Percentiles rank a stretch among this genome's conserved stretches.
These are phyloP conservation scores for Sedum album DNA, from an alignment of 164 flowering plant genomes.

Conservation along the genomic window DNA sequence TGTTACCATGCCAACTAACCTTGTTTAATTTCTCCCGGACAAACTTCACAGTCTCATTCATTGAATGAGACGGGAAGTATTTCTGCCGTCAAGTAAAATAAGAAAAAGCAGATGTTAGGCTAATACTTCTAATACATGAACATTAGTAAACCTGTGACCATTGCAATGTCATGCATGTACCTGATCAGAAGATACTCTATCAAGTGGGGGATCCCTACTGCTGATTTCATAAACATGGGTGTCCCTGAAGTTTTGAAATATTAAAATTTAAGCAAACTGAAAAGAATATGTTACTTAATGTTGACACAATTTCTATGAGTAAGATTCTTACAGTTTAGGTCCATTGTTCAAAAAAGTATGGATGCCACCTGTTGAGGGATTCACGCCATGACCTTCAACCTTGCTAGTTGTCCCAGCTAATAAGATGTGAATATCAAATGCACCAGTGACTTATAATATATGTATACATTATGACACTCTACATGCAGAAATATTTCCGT, in stretches of 20 bases:
- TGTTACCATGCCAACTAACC: constrained; percentile 25
- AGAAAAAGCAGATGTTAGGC: neutral
- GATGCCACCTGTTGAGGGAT: neutral
- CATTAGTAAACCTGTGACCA: neutral
- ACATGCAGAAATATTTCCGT: neutral
- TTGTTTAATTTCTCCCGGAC: constrained; percentile 78
- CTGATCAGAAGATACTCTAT: constrained; percentile 45
- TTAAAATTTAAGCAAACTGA: neutral
- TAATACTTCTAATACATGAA: neutral
- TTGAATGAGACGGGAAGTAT: constrained; percentile 70
- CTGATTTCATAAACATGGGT: constrained; percentile 13
- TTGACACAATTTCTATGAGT: neutral
- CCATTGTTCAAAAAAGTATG: neutral
- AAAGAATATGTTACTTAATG: neutral
- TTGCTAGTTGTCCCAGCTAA: constrained; percentile 50
- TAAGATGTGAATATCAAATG: constrained; percentile 6
- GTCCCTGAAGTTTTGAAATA: constrained; percentile 20
- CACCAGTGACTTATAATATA: neutral
- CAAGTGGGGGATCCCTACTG: constrained; percentile 16
- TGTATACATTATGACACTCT: neutral
- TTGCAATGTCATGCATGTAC: constrained; percentile 18
- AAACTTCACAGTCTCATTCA: constrained; percentile 70
- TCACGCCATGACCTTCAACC: constrained; percentile 10
- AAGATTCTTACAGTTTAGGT: neutral
- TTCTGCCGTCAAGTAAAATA: constrained; percentile 31